Evolutionary conservation across 2,329 filamentous ascomycete species (phyloP).

Genomic region (Xylariaceae sp.): DNA sequence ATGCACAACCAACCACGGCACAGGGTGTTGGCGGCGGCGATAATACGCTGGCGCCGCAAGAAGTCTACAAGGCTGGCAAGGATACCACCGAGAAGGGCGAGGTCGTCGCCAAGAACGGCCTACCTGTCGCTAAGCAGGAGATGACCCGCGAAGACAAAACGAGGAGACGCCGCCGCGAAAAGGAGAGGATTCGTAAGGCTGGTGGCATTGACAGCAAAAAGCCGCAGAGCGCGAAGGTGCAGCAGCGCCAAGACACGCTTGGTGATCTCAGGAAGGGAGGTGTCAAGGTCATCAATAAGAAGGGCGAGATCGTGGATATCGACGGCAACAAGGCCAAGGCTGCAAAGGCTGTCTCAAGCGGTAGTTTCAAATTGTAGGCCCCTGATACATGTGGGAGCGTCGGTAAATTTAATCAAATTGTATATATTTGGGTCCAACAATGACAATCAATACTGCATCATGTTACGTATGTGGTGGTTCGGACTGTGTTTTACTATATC

Average conservation of each 20-base stretch:
- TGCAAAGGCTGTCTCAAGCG: constrained; percentile 58
- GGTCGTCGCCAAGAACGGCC: constrained; percentile 76
- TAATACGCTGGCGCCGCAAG: constrained; percentile 88
- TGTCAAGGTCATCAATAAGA: constrained; percentile 90
- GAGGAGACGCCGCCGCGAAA: constrained; percentile 77
- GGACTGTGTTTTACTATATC: too few relatives aligned
- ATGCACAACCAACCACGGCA: constrained; percentile 85
- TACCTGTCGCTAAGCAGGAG: constrained; percentile 82
- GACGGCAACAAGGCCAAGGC: constrained; percentile 77
- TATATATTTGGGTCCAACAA: neutral
- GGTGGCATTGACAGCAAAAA: constrained; percentile 56
- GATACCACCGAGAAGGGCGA: constrained; percentile 70
- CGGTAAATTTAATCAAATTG: neutral
- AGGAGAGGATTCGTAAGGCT: constrained; percentile 81
- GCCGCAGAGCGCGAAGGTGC: constrained; percentile 64
- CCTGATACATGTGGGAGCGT: neutral
- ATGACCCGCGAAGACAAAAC: constrained; percentile 87
- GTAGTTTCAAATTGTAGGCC: constrained; percentile 65
- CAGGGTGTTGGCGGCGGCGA: constrained; percentile 72
- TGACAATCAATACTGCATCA: too few relatives aligned
- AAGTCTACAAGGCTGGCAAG: constrained; percentile 85
- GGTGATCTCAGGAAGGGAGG: constrained; percentile 68
- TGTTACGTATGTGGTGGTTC: too few relatives aligned
- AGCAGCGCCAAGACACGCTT: constrained; percentile 57
- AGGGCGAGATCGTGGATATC: constrained; percentile 83